Evolutionary conservation across 1,139 yeast species (phyloP), one percentile per base, ranked within the genome.

Genomic region (Candida sp.): DNA sequence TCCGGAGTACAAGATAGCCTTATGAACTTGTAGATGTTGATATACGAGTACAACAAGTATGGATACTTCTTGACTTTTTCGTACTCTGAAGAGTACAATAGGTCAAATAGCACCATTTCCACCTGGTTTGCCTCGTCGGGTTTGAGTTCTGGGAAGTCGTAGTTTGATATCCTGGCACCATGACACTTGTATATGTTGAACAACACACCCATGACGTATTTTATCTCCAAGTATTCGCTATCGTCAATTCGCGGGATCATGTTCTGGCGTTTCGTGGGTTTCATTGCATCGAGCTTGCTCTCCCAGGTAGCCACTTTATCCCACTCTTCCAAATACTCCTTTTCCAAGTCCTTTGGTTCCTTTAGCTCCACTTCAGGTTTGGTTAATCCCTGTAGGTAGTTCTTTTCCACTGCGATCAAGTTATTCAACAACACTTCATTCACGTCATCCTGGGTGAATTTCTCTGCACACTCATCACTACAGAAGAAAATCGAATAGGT

Each of bases 401-500:
- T 51, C 48, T 66, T 68, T 39, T 74, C 78, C 3, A 72, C 58
- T 2, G 51, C 47, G 34, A 75, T 55, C 8, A 75, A 57, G 49
- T 65, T 57, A 2, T 57, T 47, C n/a, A 64, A 58, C 25, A 59
- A 60, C 2, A 72, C 26, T 3, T 58, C 58, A 35, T 68, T 61
- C 2, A 55, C 42, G 44, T 73, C 76, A 4, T 56, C 52, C 0
- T 37, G 43, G 8, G 55, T 48, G 72, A 84, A 84, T 6, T 44
- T 39, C 1, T 64, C 60, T 28, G 62, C 52, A 59, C 91, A 86
- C 4, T 57, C 56, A 9, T 74, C 77, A 2, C 82, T 65, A 60
- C 91, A 87, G 59, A 87, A 86, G 30, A 84, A 85, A 31, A 85
- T 46, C 40, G 64, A 59, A 48, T 90, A 85, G 3, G 59, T 54